Conservation (phyloP, 441 rosid species). For the Pelargonium fulgidum region DNA sequence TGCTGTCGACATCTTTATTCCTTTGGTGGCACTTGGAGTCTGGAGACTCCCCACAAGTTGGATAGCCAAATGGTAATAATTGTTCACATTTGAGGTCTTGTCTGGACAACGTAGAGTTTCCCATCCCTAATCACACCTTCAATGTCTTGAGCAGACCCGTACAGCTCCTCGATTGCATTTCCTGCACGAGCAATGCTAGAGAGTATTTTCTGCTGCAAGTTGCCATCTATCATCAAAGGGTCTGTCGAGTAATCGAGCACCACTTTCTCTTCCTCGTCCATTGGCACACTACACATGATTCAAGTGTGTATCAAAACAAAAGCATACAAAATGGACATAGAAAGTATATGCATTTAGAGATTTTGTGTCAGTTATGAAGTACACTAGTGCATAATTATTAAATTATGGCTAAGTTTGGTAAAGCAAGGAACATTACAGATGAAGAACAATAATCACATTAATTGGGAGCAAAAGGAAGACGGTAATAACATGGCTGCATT, state of each 20-base stretch:
- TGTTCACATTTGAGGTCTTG: slow-evolving; percentile 83
- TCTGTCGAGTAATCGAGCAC: slow-evolving; percentile 76
- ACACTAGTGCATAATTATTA: background rate
- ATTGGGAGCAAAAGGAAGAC: too few species aligned
- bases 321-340: background rate
- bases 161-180: slow-evolving; percentile 68
- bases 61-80: background rate
- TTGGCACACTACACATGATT: slow-evolving; percentile 66
- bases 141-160: slow-evolving; percentile 85
- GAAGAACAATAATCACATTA: too few species aligned
- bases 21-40: background rate
- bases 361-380: background rate
- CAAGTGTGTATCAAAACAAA: slow-evolving; percentile 2
- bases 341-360: background rate
- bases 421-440: too few species aligned
- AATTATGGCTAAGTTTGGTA: too few species aligned
- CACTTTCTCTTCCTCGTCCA: slow-evolving; percentile 81
- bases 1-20: background rate
- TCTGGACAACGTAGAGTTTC: slow-evolving; percentile 81
- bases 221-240: slow-evolving; percentile 51
- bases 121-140: slow-evolving; percentile 91
- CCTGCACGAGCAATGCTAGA: slow-evolving; percentile 76
- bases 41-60: background rate
- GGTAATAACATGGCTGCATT: too few species aligned
- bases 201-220: slow-evolving; percentile 57